Conservation (phyloP, 2,329 filamentous ascomycete species). For the Neonectria punicea region DNA sequence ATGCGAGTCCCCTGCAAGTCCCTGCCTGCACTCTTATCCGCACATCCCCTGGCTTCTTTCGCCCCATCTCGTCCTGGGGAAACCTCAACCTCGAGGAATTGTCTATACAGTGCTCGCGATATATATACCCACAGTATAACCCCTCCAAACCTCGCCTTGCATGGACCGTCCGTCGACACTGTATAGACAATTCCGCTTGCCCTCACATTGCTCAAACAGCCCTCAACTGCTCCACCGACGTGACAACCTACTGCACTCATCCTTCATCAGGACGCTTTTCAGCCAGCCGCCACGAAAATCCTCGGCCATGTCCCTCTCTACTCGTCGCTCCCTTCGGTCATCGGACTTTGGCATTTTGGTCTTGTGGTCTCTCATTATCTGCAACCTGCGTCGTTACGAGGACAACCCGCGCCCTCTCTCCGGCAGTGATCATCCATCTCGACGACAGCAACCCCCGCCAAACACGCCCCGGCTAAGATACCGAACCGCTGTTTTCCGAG, state of each 20-base stretch:
- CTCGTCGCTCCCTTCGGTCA: background rate
- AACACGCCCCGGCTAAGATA: background rate
- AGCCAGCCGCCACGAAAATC: constrained; percentile 37
- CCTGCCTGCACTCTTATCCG: constrained; percentile 41
- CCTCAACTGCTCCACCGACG: constrained; percentile 40
- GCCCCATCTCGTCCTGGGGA: constrained; percentile 25
- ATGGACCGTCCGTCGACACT: constrained; percentile 33
- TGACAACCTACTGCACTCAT: constrained; percentile 41
- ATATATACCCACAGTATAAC: constrained; percentile 30
- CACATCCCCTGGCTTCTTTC: constrained; percentile 31
- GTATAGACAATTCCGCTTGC: constrained; percentile 41
- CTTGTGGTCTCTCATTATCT: constrained; percentile 1
- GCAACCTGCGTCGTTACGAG: background rate
- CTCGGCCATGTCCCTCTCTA: constrained; percentile 6
- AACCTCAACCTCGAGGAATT: constrained; percentile 42
- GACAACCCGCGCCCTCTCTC: background rate
- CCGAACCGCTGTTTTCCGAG: constrained; percentile 4
- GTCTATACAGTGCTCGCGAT: constrained; percentile 44
- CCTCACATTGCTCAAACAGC: constrained; percentile 27
- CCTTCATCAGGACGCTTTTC: constrained; percentile 35
- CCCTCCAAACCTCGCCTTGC: background rate
- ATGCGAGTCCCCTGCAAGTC: constrained; percentile 10
- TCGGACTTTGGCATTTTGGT: background rate
- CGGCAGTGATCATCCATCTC: background rate
- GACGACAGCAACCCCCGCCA: background rate